A percentile compares a stretch with the other conserved stretches of the same genome.
Conservation (phyloP, 495 filamentous ascomycete species). For the Aspergillus conjunctus region DNA sequence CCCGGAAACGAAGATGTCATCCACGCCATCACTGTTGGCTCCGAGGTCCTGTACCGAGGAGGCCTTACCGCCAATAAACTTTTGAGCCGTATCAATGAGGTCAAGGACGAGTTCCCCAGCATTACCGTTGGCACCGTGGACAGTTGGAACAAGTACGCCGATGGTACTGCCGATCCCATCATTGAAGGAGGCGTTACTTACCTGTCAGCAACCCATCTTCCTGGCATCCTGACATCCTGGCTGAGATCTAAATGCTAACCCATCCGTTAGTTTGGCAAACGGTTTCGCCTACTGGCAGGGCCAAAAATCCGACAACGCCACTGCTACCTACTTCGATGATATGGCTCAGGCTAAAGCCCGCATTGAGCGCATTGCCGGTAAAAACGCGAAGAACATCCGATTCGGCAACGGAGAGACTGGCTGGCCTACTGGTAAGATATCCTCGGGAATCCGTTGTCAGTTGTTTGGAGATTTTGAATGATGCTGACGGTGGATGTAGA, state of each 20-base stretch:
- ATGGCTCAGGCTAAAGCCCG: slow-evolving; percentile 70
- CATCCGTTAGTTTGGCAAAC: slow-evolving; percentile 59
- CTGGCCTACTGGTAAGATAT: slow-evolving; percentile 58
- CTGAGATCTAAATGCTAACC: neutral
- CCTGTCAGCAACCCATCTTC: slow-evolving; percentile 45
- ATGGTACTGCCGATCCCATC: slow-evolving; percentile 71
- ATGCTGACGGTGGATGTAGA: slow-evolving; percentile 27
- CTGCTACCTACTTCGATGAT: slow-evolving; percentile 72
- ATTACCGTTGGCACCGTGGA: slow-evolving; percentile 76
- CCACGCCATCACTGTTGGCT: slow-evolving; percentile 77
- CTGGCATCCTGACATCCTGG: neutral
- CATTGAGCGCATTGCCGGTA: slow-evolving; percentile 63
- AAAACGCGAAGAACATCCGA: slow-evolving; percentile 54
- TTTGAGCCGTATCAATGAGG: slow-evolving; percentile 61
- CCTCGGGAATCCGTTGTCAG: neutral
- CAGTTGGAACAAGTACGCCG: slow-evolving; percentile 78
- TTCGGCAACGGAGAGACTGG: slow-evolving; percentile 80
- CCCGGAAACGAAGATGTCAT: slow-evolving; percentile 59
- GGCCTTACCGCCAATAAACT: slow-evolving; percentile 68
- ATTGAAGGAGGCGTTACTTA: slow-evolving; percentile 64
- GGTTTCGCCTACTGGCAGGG: slow-evolving; percentile 89
- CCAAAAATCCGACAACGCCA: slow-evolving; percentile 61
- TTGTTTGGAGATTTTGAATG: neutral
- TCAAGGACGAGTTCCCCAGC: slow-evolving; percentile 54
- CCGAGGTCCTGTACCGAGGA: slow-evolving; percentile 74